Conservation (phyloP, 441 rosid species). For the Erodium trifolium region DNA sequence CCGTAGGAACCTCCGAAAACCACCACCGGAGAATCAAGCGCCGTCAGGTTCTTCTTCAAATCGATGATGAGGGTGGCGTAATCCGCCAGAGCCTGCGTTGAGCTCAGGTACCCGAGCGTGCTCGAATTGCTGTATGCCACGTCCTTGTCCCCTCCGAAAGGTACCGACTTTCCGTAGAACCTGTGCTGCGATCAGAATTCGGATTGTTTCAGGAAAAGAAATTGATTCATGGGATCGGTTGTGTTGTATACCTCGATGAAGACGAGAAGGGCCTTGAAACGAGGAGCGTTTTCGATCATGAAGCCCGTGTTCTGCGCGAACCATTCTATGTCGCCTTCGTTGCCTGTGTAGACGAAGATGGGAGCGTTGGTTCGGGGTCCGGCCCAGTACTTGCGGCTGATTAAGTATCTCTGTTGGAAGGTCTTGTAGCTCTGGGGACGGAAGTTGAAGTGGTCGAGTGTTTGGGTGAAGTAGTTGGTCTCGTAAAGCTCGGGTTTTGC, state of each 20-base stretch:
- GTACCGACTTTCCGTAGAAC: slow-evolving; percentile 51
- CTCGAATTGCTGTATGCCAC: slow-evolving; percentile 42
- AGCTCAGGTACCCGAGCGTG: slow-evolving; percentile 43
- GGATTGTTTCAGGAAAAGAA: neutral
- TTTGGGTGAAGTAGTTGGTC: slow-evolving; percentile 45
- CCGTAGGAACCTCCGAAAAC: slow-evolving; percentile 69
- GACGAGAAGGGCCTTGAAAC: slow-evolving; percentile 51
- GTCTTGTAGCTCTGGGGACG: slow-evolving; percentile 40
- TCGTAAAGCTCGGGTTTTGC: slow-evolving; percentile 23
- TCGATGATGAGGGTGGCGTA: slow-evolving; percentile 42
- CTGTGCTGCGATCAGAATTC: slow-evolving; percentile 40
- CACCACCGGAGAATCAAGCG: slow-evolving; percentile 53
- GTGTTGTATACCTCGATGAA: slow-evolving; percentile 42
- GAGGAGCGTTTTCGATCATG: slow-evolving; percentile 45
- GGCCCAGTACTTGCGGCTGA: slow-evolving; percentile 45
- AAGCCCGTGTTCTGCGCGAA: slow-evolving; percentile 54
- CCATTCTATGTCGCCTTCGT: slow-evolving; percentile 61
- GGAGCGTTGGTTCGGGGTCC: slow-evolving; percentile 38
- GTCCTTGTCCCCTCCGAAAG: slow-evolving; percentile 44
- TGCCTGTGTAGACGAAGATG: slow-evolving; percentile 54
- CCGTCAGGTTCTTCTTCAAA: slow-evolving; percentile 47
- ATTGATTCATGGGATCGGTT: too few relatives aligned
- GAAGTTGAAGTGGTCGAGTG: slow-evolving; percentile 57
- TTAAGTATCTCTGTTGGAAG: slow-evolving; percentile 47
- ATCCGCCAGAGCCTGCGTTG: slow-evolving; percentile 58